Conservation (phyloP, 2,329 filamentous ascomycete species). For the Fusarium zealandicum region DNA sequence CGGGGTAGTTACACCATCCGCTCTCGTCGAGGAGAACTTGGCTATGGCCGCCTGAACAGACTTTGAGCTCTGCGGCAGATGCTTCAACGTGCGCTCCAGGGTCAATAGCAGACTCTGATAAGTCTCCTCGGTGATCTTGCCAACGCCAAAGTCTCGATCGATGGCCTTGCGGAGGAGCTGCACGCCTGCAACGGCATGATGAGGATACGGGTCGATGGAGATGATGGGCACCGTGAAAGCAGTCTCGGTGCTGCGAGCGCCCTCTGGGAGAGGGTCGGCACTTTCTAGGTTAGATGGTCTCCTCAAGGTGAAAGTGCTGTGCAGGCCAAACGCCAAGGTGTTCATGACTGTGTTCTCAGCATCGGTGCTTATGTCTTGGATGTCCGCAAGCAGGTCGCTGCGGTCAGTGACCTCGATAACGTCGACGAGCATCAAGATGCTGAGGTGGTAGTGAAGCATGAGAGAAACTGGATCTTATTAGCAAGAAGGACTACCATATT, state of each 20-base stretch:
- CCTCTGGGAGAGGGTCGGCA: neutral
- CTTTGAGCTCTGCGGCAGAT: conserved; percentile 44
- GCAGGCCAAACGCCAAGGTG: conserved; percentile 42
- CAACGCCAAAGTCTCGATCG: conserved; percentile 38
- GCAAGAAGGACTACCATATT: rapidly evolving
- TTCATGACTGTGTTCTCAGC: conserved; percentile 45
- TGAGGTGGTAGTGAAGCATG: conserved; percentile 46
- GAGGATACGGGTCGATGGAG: conserved; percentile 45
- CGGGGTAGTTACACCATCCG: neutral
- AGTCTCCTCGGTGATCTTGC: conserved; percentile 40
- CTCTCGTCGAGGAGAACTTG: conserved; percentile 26
- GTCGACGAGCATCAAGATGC: conserved; percentile 44
- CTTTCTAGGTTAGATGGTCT: neutral
- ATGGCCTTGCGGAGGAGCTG: conserved; percentile 43
- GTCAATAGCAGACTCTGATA: conserved; percentile 39
- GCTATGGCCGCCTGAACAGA: conserved; percentile 42
- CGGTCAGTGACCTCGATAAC: conserved; percentile 43
- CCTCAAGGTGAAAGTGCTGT: conserved; percentile 38
- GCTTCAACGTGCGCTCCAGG: conserved; percentile 37
- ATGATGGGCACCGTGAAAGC: conserved; percentile 40
- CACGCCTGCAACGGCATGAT: conserved; percentile 44
- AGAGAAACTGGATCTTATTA: conserved; percentile 37
- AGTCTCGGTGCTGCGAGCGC: neutral
- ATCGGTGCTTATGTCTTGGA: conserved; percentile 37
- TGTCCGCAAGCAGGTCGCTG: conserved; percentile 36